Conservation (phyloP, 345 rosid genomes). For the Mercurialis annua region DNA sequence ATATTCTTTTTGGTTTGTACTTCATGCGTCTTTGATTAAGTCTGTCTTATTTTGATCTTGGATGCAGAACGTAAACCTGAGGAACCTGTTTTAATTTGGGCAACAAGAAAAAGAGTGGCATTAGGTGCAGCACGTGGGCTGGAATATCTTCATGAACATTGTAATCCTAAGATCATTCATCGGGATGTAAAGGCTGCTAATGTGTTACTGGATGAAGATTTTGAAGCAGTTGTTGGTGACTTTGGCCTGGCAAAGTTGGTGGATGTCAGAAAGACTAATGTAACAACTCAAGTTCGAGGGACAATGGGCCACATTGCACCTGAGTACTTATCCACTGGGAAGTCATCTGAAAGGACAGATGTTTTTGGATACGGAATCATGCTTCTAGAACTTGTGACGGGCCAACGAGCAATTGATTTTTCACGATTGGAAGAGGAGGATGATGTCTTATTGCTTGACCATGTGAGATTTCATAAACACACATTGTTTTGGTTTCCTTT, state of each 20-base stretch:
- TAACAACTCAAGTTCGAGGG: conserved; percentile 97
- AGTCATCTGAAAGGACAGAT: conserved; percentile 93
- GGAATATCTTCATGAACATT: conserved; percentile 94
- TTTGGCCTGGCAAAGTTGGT: conserved; percentile 95
- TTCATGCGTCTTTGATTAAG: background rate
- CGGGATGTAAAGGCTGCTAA: conserved; percentile 99
- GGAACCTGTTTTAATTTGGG: conserved; percentile 79
- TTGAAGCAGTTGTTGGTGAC: conserved; percentile 97
- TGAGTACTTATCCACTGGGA: conserved; percentile 92
- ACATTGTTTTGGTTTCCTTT: conserved; percentile 1
- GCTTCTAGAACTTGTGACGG: conserved; percentile 99
- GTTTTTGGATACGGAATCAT: conserved; percentile 93
- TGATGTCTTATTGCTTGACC: conserved; percentile 90
- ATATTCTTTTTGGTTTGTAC: background rate
- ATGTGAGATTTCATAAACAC: conserved; percentile 43
- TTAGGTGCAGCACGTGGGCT: conserved; percentile 94
- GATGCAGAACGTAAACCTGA: conserved; percentile 75
- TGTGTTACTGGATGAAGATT: conserved; percentile 83
- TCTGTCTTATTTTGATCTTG: conserved; percentile 13
- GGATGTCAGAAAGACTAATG: conserved; percentile 80
- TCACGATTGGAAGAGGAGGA: conserved; percentile 97
- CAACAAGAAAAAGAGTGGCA: conserved; percentile 74
- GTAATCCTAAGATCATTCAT: conserved; percentile 96
- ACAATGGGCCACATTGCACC: conserved; percentile 99
- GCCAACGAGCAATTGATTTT: conserved; percentile 94